Conservation (phyloP, 2,329 filamentous ascomycete species). For the Zalaria obscura region DNA sequence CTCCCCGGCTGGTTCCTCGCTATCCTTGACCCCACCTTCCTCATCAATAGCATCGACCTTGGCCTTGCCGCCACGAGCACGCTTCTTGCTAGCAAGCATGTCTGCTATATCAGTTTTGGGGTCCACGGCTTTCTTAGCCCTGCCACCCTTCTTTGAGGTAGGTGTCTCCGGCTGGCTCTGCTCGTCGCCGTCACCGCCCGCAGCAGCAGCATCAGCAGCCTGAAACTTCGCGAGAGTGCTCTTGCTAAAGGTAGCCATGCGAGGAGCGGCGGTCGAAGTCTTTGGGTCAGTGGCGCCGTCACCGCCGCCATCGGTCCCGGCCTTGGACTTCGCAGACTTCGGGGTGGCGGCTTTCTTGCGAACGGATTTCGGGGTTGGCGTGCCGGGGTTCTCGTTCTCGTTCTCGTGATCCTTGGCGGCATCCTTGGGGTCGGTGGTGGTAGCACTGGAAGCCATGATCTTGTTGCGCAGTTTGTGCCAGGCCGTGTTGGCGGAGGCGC, state of each 20-base stretch:
- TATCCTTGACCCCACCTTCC: too few relatives aligned
- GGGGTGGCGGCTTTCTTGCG: not conserved
- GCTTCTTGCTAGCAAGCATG: not conserved
- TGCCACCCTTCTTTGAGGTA: too few relatives aligned
- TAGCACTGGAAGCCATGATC: slow-evolving; percentile 41
- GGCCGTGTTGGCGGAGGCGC: slow-evolving; percentile 8
- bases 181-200: too few relatives aligned
- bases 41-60: too few relatives aligned
- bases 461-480: slow-evolving; percentile 53
- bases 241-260: too few relatives aligned
- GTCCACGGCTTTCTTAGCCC: too few relatives aligned
- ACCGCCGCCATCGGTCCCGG: not conserved
- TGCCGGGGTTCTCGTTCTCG: not conserved
- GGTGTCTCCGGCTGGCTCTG: too few relatives aligned
- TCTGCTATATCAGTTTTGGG: not conserved
- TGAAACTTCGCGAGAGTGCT: too few relatives aligned
- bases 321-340: not conserved
- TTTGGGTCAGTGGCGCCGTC: not conserved
- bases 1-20: not conserved
- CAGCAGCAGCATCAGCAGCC: too few relatives aligned
- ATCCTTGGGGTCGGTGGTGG: not conserved
- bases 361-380: not conserved
- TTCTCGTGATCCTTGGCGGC: not conserved
- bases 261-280: too few relatives aligned
- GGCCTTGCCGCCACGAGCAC: too few relatives aligned